These are phyloP conservation scores for Smallanthus sonchifolius DNA, from an alignment of 129 eudicot genomes.

Conservation along the genomic window DNA sequence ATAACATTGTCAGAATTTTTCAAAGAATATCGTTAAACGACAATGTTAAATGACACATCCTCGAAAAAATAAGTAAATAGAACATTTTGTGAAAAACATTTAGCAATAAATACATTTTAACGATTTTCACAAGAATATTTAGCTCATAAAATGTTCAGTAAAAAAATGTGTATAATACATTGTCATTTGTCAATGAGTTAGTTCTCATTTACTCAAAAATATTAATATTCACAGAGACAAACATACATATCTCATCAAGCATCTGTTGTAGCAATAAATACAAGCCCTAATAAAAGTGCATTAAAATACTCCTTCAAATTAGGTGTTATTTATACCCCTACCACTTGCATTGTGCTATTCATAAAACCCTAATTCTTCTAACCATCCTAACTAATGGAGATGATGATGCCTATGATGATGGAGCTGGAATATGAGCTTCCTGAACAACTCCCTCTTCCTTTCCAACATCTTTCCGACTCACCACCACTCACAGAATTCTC, in stretches of 20 bases:
- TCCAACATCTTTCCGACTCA: slow-evolving; percentile 23
- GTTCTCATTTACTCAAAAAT: background rate
- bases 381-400: slow-evolving; percentile 23
- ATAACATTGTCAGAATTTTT: no score
- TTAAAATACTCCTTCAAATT: slow-evolving; percentile 1
- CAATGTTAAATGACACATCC: no score
- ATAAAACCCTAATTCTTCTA: slow-evolving; percentile 15
- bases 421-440: slow-evolving; percentile 34
- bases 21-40: no score
- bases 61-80: no score
- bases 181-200: background rate
- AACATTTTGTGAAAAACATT: no score
- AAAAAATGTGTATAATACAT: background rate
- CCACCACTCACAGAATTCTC: slow-evolving; percentile 30
- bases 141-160: no score
- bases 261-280: slow-evolving; percentile 28
- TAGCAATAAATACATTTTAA: no score
- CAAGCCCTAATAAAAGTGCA: background rate
- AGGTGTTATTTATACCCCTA: slow-evolving; percentile 36
- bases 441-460: slow-evolving; percentile 29
- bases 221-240: background rate
- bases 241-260: background rate
- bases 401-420: slow-evolving; percentile 36
- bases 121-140: no score
- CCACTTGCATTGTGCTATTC: slow-evolving; percentile 27